These are phyloP conservation scores for Parafenestella ontariensis DNA, from an alignment of 2,329 filamentous ascomycete genomes.

Conservation along the genomic window DNA sequence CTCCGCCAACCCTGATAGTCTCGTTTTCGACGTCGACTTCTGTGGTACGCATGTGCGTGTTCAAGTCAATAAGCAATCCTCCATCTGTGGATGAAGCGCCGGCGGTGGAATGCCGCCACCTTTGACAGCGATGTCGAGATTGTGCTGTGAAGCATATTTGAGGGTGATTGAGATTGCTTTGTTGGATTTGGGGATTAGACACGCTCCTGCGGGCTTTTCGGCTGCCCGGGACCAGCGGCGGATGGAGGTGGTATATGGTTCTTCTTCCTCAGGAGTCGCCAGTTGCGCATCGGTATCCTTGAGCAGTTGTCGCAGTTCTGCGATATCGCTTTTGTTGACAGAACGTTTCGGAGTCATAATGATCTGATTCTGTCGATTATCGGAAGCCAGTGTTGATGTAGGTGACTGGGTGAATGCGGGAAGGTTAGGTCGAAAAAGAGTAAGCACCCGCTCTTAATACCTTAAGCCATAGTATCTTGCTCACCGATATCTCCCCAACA, in stretches of 20 bases:
- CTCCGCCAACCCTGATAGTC: constrained; percentile 11
- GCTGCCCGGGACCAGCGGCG: constrained; percentile 13
- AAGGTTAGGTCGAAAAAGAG: neutral
- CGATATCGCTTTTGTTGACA: constrained; percentile 2
- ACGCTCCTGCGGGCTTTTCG: constrained; percentile 11
- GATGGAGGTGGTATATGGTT: constrained; percentile 5
- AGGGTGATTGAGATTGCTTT: constrained; percentile 10
- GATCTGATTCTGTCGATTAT: neutral
- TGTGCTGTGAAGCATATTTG: constrained; percentile 11
- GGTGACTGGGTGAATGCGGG: neutral
- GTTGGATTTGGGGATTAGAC: constrained; percentile 7
- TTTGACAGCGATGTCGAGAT: constrained; percentile 12
- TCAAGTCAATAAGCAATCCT: constrained; percentile 13
- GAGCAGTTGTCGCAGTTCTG: constrained; percentile 3
- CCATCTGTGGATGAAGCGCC: constrained; percentile 14
- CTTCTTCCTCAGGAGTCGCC: constrained; percentile 7
- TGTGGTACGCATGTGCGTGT: constrained; percentile 10
- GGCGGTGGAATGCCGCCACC: constrained; percentile 14
- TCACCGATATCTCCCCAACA: neutral
- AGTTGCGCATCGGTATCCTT: constrained; percentile 5
- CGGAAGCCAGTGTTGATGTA: neutral
- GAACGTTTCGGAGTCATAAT: constrained; percentile 2
- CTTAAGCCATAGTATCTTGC: neutral
- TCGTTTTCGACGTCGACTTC: constrained; percentile 4
- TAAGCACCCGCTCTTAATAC: neutral